phyloP scores from a whole-genome alignment of 2,329 filamentous ascomycete species.

The Beauveria sp. region DNA sequence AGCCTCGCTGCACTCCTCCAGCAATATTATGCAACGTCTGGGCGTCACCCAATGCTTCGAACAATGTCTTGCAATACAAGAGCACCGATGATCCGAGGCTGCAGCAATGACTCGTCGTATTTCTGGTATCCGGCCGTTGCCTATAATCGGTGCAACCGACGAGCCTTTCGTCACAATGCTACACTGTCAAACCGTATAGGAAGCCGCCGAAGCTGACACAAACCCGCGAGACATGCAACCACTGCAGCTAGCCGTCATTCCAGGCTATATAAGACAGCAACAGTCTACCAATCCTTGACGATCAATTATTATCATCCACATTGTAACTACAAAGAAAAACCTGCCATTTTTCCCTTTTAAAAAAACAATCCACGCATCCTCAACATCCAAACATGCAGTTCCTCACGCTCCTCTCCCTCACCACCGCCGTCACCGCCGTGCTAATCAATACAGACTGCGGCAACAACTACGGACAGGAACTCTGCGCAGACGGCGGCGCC shows the following conservation, averaged over 20 bases:
- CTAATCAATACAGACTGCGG: neutral
- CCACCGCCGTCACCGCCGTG: neutral
- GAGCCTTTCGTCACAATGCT: too few relatives aligned
- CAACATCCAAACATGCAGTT: neutral
- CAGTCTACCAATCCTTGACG: neutral
- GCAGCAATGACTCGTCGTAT: neutral
- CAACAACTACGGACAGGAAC: conserved; percentile 7
- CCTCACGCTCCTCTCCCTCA: neutral
- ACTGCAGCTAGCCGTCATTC: neutral
- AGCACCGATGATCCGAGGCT: too few relatives aligned
- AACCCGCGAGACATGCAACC: neutral
- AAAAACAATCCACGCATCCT: neutral
- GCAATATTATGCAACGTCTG: neutral
- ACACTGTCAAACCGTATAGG: neutral
- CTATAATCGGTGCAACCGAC: neutral
- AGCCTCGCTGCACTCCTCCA: neutral
- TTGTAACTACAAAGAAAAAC: neutral
- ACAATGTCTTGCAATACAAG: too few relatives aligned
- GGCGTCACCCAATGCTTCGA: neutral
- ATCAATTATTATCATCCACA: neutral
- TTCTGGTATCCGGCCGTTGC: neutral
- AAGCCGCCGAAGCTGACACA: neutral
- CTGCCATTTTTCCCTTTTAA: neutral
- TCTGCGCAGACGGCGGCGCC: conserved; percentile 3
- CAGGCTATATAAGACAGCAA: neutral